A percentile compares a stretch with the other conserved stretches of the same genome.
Evolutionary conservation across 768 basidiomycete species (phyloP).

Genomic region (Suillus paluster): DNA sequence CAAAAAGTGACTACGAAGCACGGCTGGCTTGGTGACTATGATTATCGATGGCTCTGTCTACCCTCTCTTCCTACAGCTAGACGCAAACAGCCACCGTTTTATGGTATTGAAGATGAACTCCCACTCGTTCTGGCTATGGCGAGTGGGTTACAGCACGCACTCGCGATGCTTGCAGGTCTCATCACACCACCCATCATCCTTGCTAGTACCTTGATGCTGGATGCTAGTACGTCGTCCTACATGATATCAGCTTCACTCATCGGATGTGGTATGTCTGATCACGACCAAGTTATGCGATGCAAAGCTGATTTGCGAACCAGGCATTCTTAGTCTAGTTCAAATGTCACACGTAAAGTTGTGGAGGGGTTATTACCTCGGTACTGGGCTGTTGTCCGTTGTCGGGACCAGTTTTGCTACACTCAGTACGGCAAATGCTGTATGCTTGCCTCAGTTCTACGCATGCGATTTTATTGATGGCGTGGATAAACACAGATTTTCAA

Average conservation of each 20-base stretch:
- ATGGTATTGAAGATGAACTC: conserved; percentile 71
- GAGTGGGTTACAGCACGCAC: conserved; percentile 74
- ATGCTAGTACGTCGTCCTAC: conserved; percentile 64
- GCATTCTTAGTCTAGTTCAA: conserved; percentile 77
- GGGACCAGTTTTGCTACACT: conserved; percentile 83
- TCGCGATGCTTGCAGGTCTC: conserved; percentile 83
- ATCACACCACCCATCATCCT: conserved; percentile 88
- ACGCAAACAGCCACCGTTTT: conserved; percentile 65
- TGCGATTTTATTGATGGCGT: neutral
- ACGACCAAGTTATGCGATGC: neutral
- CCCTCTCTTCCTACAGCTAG: conserved; percentile 59
- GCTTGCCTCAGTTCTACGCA: conserved; percentile 18
- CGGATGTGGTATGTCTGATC: conserved; percentile 60
- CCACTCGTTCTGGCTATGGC: conserved; percentile 76
- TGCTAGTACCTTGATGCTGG: conserved; percentile 62
- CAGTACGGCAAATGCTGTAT: conserved; percentile 69
- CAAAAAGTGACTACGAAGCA: too few relatives aligned
- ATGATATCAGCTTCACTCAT: conserved; percentile 84
- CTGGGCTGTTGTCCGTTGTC: too few relatives aligned
- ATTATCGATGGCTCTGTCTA: conserved; percentile 75
- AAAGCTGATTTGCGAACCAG: conserved; percentile 38
- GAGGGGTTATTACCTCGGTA: conserved; percentile 69
- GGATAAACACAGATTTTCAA: conserved; percentile 59
- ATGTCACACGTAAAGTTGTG: conserved; percentile 73
- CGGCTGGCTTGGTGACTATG: too few relatives aligned